Evolutionary conservation across 148 eudicot species (phyloP).

Genomic region (Suaeda aralocaspica): DNA sequence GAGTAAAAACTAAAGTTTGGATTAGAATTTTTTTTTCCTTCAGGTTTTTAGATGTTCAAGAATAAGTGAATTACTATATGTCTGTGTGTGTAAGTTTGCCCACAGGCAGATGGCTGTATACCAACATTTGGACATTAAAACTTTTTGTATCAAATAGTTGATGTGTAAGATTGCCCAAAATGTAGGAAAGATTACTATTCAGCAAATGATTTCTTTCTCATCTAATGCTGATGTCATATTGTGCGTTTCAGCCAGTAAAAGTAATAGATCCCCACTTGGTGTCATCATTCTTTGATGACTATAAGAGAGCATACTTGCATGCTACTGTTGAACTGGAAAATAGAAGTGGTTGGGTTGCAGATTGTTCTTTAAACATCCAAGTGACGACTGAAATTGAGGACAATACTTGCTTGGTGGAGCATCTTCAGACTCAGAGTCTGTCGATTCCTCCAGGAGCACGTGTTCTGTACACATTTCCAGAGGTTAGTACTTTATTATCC

Average conservation of each 20-base stretch:
- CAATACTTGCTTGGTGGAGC: constrained; percentile 58
- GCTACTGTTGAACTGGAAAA: constrained; percentile 70
- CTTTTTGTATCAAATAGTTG: too few relatives aligned
- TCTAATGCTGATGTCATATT: constrained; percentile 20
- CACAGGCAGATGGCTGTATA: not conserved
- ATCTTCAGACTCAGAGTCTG: constrained; percentile 61
- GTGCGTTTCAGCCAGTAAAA: constrained; percentile 78
- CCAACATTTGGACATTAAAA: not conserved
- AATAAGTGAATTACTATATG: not conserved
- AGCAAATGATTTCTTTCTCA: not conserved
- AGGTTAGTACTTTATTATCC: constrained; percentile 65
- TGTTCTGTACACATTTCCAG: constrained; percentile 67
- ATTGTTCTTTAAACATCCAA: constrained; percentile 73
- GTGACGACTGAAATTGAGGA: constrained; percentile 74
- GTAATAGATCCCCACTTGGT: constrained; percentile 96
- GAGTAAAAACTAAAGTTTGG: not conserved
- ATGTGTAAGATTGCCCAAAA: not conserved
- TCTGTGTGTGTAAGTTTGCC: not conserved
- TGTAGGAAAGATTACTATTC: not conserved
- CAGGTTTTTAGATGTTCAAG: not conserved
- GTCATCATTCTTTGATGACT: constrained; percentile 80
- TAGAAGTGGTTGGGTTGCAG: constrained; percentile 60
- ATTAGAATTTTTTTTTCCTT: not conserved
- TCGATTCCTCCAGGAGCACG: constrained; percentile 73
- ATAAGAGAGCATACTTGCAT: constrained; percentile 76